Evolutionary conservation across 805 yeast genomes (phyloP).

Genomic region (Yamadazyma phyllophila): DNA sequence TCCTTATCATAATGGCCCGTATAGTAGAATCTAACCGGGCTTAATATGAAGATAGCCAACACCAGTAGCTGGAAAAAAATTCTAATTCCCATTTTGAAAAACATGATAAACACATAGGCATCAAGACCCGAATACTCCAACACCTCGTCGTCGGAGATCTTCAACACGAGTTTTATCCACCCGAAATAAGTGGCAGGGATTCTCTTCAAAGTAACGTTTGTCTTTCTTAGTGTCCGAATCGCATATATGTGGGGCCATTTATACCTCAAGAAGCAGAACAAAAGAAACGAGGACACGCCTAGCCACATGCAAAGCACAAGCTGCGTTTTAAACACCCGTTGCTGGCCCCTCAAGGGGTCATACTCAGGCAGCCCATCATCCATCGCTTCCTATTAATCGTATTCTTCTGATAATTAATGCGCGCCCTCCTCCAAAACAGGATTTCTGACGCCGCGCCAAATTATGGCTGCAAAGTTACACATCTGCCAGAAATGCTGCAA

Average conservation of each 20-base stretch:
- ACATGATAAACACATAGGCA: slow-evolving; percentile 57
- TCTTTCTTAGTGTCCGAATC: slow-evolving; percentile 49
- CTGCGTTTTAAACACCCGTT: slow-evolving; percentile 58
- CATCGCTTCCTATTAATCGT: not conserved
- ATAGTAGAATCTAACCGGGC: slow-evolving; percentile 39
- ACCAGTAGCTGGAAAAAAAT: slow-evolving; percentile 62
- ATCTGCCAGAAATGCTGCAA: not conserved
- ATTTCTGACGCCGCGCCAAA: not conserved
- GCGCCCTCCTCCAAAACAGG: not conserved
- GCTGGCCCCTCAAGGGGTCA: slow-evolving; percentile 28
- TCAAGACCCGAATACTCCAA: slow-evolving; percentile 89
- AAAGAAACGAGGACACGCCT: slow-evolving; percentile 45
- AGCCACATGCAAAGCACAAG: slow-evolving; percentile 45
- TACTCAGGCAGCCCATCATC: slow-evolving; percentile 12
- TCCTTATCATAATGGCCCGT: slow-evolving; percentile 46
- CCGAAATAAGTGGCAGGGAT: slow-evolving; percentile 59
- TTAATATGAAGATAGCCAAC: slow-evolving; percentile 45
- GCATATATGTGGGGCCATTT: slow-evolving; percentile 59
- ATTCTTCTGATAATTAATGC: not conserved
- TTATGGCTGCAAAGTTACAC: slow-evolving; percentile 4
- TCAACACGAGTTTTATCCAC: slow-evolving; percentile 27
- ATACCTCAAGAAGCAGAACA: slow-evolving; percentile 51
- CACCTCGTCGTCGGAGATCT: slow-evolving; percentile 70
- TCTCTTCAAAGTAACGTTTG: slow-evolving; percentile 34
- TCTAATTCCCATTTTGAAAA: slow-evolving; percentile 66